These are phyloP conservation scores for Moniliella sp. DNA, from an alignment of 1,284 basidiomycete species.

Conservation along the genomic window DNA sequence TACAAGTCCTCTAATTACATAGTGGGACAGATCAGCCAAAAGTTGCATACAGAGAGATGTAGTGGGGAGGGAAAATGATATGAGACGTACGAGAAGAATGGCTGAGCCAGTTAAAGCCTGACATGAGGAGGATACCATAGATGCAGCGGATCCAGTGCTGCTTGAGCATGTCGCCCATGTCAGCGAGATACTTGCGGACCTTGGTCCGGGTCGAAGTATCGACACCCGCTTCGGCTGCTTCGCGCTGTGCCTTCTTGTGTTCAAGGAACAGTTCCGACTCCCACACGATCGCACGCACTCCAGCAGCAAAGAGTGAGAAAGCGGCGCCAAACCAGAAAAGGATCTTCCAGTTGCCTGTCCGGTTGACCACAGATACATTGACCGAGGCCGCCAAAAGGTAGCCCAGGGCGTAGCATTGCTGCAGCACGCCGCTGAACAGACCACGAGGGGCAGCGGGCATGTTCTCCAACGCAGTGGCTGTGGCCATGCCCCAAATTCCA, in stretches of 20 bases:
- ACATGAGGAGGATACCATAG: constrained; percentile 3
- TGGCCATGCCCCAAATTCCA: constrained; percentile 5
- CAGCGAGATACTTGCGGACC: constrained; percentile 8
- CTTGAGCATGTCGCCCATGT: constrained; percentile 5
- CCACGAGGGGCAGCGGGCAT: constrained; percentile 13
- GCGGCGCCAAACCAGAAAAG: constrained; percentile 21
- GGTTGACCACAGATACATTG: constrained; percentile 13
- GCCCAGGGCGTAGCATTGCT: constrained; percentile 14
- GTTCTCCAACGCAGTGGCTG: constrained; percentile 8
- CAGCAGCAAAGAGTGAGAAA: constrained; percentile 7
- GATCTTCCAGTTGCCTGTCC: constrained; percentile 7
- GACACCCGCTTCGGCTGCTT: constrained; percentile 34
- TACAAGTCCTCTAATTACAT: constrained; percentile 47
- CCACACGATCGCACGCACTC: constrained; percentile 21
- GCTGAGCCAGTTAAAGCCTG: background rate
- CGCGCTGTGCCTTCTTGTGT: constrained; percentile 18
- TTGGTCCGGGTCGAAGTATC: constrained; percentile 1
- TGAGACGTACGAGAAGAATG: constrained; percentile 3
- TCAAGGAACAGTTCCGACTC: constrained; percentile 18
- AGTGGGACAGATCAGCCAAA: constrained; percentile 64
- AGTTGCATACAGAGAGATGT: background rate
- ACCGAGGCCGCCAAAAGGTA: constrained; percentile 15
- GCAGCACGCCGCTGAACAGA: constrained; percentile 13
- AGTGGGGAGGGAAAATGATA: background rate
- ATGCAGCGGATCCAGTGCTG: constrained; percentile 8